Evolutionary conservation across 352 stramenopile species (phyloP).

Genomic region (Pythium myriotylum): DNA sequence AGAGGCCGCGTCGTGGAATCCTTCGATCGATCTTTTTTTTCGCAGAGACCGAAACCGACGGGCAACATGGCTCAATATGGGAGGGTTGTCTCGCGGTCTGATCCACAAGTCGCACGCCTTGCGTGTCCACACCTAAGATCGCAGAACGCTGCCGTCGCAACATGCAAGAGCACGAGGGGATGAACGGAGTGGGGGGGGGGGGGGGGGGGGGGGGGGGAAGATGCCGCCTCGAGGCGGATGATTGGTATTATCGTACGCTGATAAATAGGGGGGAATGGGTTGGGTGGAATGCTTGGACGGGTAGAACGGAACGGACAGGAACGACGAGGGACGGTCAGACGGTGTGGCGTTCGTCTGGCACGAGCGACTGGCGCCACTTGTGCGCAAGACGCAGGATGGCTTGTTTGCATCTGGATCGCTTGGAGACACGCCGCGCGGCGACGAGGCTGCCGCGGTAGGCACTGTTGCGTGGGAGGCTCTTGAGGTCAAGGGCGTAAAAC

Average conservation of each 20-base stretch:
- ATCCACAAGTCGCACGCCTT: too few relatives aligned
- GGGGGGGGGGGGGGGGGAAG: too few relatives aligned
- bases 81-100: too few relatives aligned
- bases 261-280: slow-evolving; percentile 7
- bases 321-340: slow-evolving; percentile 9
- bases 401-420: slow-evolving; percentile 50
- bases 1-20: too few relatives aligned
- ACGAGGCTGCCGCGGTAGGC: slow-evolving; percentile 74
- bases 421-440: slow-evolving; percentile 54
- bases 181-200: too few relatives aligned
- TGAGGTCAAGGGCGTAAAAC: slow-evolving; percentile 51
- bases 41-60: too few relatives aligned
- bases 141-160: too few relatives aligned
- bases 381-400: slow-evolving; percentile 42
- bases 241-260: slow-evolving; percentile 15
- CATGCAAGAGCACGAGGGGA: too few relatives aligned
- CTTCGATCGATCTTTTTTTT: too few relatives aligned
- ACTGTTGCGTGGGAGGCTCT: slow-evolving; percentile 58
- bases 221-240: not conserved
- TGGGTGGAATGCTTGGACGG: not conserved
- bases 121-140: too few relatives aligned
- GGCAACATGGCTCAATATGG: too few relatives aligned
- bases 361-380: slow-evolving; percentile 35
- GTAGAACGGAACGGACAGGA: not conserved
- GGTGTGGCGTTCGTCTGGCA: slow-evolving; percentile 26